A percentile compares a stretch with the other conserved stretches of the same genome.
phyloP scores from a whole-genome alignment of 2,329 filamentous ascomycete genomes.

The Epichloe typhina region DNA sequence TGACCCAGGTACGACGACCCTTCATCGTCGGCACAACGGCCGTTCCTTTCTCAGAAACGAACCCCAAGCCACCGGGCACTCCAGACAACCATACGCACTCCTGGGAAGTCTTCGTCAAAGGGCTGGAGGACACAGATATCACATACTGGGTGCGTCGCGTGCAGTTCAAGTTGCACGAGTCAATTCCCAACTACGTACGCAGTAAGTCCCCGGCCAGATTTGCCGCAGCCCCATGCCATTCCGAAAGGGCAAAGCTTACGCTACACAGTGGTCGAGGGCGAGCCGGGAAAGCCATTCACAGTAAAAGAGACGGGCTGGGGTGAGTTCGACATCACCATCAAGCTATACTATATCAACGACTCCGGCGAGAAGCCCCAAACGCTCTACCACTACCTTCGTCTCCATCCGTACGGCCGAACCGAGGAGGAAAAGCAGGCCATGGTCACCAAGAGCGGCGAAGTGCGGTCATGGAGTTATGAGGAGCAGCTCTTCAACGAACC shows the following conservation, averaged over 20 bases:
- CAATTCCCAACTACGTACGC: constrained; percentile 80
- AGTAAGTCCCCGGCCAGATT: constrained; percentile 32
- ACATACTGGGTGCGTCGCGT: constrained; percentile 95
- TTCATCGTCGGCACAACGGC: constrained; percentile 73
- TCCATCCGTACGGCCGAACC: constrained; percentile 80
- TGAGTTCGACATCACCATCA: constrained; percentile 92
- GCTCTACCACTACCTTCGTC: constrained; percentile 81
- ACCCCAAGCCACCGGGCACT: constrained; percentile 62
- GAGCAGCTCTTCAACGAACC: constrained; percentile 97
- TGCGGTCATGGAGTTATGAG: constrained; percentile 75
- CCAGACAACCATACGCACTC: constrained; percentile 91
- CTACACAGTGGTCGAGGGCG: constrained; percentile 52
- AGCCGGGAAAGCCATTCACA: constrained; percentile 57
- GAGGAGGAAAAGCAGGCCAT: constrained; percentile 56
- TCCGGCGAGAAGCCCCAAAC: constrained; percentile 89
- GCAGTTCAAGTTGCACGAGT: constrained; percentile 96
- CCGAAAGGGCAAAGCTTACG: background rate
- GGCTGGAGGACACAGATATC: constrained; percentile 78
- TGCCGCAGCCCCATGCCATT: background rate
- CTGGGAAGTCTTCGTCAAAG: constrained; percentile 90
- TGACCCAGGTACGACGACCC: constrained; percentile 49
- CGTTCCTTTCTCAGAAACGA: constrained; percentile 63
- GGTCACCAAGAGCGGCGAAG: constrained; percentile 45
- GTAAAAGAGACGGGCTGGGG: constrained; percentile 94
- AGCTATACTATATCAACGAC: constrained; percentile 83